Conservation (phyloP, 192 early-diverging fungal species). For the Coemansia umbellata region DNA sequence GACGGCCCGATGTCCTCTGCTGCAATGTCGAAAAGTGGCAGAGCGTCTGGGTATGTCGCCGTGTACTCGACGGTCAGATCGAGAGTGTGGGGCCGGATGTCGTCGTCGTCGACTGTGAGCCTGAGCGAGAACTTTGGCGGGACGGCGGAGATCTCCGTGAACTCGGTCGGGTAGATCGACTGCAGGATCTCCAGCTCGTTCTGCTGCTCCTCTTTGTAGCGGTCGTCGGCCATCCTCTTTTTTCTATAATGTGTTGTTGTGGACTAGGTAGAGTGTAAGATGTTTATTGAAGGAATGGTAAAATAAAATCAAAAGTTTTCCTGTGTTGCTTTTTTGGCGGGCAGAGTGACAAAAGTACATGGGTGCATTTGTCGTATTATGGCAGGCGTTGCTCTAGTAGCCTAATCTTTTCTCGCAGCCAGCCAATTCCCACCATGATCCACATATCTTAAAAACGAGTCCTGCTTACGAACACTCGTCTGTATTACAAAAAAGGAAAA, state of each 20-base stretch:
- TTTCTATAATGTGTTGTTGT: not conserved
- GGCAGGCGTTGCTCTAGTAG: too few relatives aligned
- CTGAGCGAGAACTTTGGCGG: slow-evolving; percentile 57
- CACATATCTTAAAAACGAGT: too few relatives aligned
- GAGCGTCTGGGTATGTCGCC: slow-evolving; percentile 66
- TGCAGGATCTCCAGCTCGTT: slow-evolving; percentile 77
- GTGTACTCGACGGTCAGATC: slow-evolving; percentile 63
- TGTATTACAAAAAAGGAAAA: not conserved
- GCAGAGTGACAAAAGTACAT: not conserved
- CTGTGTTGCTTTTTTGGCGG: too few relatives aligned
- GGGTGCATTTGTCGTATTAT: not conserved
- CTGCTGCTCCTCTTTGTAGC: slow-evolving; percentile 74
- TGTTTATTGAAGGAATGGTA: not conserved
- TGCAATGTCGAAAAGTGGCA: slow-evolving; percentile 58
- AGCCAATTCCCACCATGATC: too few relatives aligned
- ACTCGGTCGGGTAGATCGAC: slow-evolving; percentile 79
- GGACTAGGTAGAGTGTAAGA: not conserved
- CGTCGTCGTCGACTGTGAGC: slow-evolving; percentile 64
- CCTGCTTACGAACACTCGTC: not conserved
- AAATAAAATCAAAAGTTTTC: not conserved
- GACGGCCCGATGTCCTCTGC: not conserved
- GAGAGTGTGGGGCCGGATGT: slow-evolving; percentile 52
- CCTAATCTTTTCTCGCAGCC: too few relatives aligned
- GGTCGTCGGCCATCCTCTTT: slow-evolving; percentile 39
- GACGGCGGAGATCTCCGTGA: slow-evolving; percentile 53